Base-by-base conservation (phyloP, 495 filamentous ascomycete genomes). In the Paragyromitra xinjiangensis region DNA sequence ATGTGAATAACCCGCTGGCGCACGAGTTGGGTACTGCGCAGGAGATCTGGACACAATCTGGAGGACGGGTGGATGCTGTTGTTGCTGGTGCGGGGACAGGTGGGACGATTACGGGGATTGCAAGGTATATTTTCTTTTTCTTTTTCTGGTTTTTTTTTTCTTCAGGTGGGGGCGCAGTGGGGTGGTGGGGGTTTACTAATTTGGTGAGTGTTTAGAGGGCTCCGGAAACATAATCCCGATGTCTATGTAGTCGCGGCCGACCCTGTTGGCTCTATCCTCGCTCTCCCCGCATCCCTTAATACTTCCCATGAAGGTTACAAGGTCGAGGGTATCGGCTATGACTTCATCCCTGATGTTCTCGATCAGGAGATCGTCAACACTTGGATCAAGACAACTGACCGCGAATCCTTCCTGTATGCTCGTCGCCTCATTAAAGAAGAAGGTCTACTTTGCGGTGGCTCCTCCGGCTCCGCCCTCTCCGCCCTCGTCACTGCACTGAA, bases 261-360 rank as follows among this genome's bases (percentile, higher is more conserved):
- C 84, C 95, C 95, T 4, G 87, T 92, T 51, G 95, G 95, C 4
- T 94, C 92, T 42, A 92, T 98, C 79, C 86, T 99, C 26, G 95
- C 95, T 22, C 77, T 94, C 22, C 95, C 95, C 5, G 87, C 89
- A 70, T 71, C 84, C 7, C 85, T 98, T 66, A 98, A 99, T 79
- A 87, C 91, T 59, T 89, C 91, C 71, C 88, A 91, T 77, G 91
- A 92, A 77, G 87, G 92, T 5, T 99, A 99, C 83, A 98, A 98
- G 85, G 95, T 99, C 0, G 95, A 99, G 85, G 95, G 95, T 24
- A 98, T 99, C 81, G 95, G 95, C 26, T 99, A 99, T 82, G 95
- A 99, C 82, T 99, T 99, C 82, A 92, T 98, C 66, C 95, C 95
- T 5, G 92, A 97, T 48, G 95, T 99, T 0, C 88, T 99, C 29